Base-by-base conservation (phyloP, 345 rosid genomes). In the Schrenkiella parvula region DNA sequence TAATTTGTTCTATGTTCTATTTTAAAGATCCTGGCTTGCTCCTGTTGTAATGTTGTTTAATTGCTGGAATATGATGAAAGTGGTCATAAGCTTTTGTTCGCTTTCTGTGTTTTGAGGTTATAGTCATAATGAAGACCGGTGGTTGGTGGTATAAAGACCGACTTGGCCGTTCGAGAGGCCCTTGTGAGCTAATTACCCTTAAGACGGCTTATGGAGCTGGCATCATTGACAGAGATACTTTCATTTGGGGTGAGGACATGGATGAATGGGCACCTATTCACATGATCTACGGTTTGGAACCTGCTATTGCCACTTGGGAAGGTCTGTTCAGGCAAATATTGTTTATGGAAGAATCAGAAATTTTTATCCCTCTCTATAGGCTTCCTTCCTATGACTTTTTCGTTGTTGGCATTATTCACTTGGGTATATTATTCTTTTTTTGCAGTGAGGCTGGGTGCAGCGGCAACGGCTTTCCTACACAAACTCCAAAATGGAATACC, bases 181-280 rank as follows among this genome's bases (percentile, higher is more conserved):
- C 97, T 0, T 85, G 87, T 78, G 97, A 93, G 83, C 79, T 93
- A 39, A 86, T 93, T 19, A 85, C 86, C 57, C 95, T 93, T 13
- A 90, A 88, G 78, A 90, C 98, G 2, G 95, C 98, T 28, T 93
- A 93, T 86, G 97, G 95, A 81, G 87, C 67, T 62, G 98, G 97
- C 51, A 84, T 93, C 1, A 88, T 93, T 46, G 98, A 93, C 71
- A 93, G 84, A 53, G 81, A 93, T 66, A 93, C 98, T n/a, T 93
- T 93, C 80, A 68, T 93, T 42, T 93, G 97, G 98, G 89, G 91
- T 12, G 93, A 88, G 32, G 98, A 87, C 79, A 82, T 93, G 93
- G 97, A 88, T 77, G 98, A 90, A 79, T 90, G 97, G 98, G 95
- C 88, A 4, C 98, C 98, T 1, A 93, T 93, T 79, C 93, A 85